Percentiles rank a stretch among this genome's conserved stretches.
These are phyloP conservation scores for Lactarius akahatsu DNA, from an alignment of 768 basidiomycete species.

Conservation along the genomic window DNA sequence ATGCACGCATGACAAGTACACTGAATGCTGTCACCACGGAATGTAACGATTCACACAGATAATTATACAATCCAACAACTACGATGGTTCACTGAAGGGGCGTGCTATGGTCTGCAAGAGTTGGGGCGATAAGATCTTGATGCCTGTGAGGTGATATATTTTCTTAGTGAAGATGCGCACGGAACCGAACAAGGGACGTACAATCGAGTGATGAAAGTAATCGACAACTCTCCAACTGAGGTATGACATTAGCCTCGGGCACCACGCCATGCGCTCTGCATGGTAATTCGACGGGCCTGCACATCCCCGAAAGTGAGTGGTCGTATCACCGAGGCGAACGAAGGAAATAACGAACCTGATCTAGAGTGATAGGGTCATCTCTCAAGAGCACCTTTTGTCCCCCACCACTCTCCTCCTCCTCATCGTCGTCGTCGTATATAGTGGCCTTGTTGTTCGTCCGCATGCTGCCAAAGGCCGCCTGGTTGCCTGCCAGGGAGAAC, in stretches of 20 bases:
- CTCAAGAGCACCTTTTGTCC: slow-evolving; percentile 73
- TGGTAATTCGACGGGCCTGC: slow-evolving; percentile 78
- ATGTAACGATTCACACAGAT: slow-evolving; percentile 22
- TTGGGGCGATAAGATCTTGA: slow-evolving; percentile 21
- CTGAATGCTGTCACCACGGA: slow-evolving; percentile 1
- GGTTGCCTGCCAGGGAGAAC: slow-evolving; percentile 74
- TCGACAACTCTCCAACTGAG: slow-evolving; percentile 17
- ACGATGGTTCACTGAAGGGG: slow-evolving; percentile 21
- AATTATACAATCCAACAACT: slow-evolving; percentile 30
- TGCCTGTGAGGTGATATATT: slow-evolving; percentile 11
- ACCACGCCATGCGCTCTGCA: slow-evolving; percentile 89
- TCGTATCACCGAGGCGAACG: slow-evolving; percentile 14
- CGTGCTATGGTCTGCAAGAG: slow-evolving; percentile 22
- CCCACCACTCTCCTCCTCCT: slow-evolving; percentile 52
- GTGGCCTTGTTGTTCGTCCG: slow-evolving; percentile 41
- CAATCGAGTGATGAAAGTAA: slow-evolving; percentile 16
- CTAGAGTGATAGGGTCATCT: slow-evolving; percentile 86
- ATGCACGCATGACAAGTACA: neutral
- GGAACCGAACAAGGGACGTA: neutral
- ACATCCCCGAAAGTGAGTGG: slow-evolving; percentile 2
- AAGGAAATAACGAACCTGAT: slow-evolving; percentile 61
- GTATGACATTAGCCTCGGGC: slow-evolving; percentile 45
- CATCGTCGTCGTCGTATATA: slow-evolving; percentile 73
- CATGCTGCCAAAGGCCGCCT: slow-evolving; percentile 83
- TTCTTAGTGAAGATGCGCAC: neutral